These are phyloP conservation scores for Xylaria sp. DNA, from an alignment of 2,329 filamentous ascomycete genomes.

Conservation along the genomic window DNA sequence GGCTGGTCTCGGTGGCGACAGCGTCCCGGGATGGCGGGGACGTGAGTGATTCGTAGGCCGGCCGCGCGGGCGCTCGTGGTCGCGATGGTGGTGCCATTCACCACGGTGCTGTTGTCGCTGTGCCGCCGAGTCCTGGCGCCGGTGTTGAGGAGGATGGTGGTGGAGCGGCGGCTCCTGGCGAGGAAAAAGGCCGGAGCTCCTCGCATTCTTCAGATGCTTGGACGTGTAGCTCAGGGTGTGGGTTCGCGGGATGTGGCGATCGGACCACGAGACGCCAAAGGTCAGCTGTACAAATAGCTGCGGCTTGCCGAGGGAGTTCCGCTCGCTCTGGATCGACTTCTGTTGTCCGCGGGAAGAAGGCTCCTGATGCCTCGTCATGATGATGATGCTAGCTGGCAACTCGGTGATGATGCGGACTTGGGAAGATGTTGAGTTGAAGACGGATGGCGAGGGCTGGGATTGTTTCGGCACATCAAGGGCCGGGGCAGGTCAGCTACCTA, in stretches of 20 bases:
- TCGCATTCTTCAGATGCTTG: slow-evolving; percentile 55
- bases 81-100: slow-evolving; percentile 36
- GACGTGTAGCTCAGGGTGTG: slow-evolving; percentile 62
- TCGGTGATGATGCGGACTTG: slow-evolving; percentile 31
- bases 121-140: slow-evolving; percentile 29
- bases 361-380: slow-evolving; percentile 37
- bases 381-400: slow-evolving; percentile 31
- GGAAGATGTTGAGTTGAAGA: background rate
- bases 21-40: slow-evolving; percentile 12
- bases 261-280: slow-evolving; percentile 63
- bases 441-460: background rate
- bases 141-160: slow-evolving; percentile 40
- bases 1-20: slow-evolving; percentile 36
- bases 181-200: slow-evolving; percentile 55
- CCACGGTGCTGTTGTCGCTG: slow-evolving; percentile 40
- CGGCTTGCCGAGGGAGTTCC: slow-evolving; percentile 49
- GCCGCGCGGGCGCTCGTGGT: slow-evolving; percentile 38
- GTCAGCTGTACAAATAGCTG: slow-evolving; percentile 64
- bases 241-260: slow-evolving; percentile 56
- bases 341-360: slow-evolving; percentile 26
- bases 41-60: slow-evolving; percentile 31
- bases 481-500: slow-evolving; percentile 15
- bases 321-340: slow-evolving; percentile 44
- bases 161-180: slow-evolving; percentile 54
- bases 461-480: background rate